Conservation (phyloP, 495 filamentous ascomycete genomes). For the Xylaria cubensis region DNA sequence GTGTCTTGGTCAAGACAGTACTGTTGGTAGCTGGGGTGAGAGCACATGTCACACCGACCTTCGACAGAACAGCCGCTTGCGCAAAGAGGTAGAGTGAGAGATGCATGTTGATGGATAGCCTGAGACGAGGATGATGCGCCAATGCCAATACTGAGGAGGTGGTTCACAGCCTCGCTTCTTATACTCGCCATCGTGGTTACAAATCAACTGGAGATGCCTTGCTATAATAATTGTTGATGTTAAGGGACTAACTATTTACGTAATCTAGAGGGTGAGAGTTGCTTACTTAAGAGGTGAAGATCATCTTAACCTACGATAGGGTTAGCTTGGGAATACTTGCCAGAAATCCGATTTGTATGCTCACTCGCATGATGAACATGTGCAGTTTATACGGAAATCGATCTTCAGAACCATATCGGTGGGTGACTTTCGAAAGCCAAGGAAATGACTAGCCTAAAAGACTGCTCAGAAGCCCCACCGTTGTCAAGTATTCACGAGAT, state of each 20-base stretch:
- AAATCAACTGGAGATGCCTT: background rate
- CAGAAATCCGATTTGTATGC: background rate
- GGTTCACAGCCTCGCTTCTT: background rate
- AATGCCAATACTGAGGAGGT: background rate
- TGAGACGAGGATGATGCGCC: background rate
- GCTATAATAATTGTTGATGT: background rate
- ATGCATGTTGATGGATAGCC: background rate
- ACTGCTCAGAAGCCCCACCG: background rate
- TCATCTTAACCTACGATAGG: background rate
- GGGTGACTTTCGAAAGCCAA: background rate
- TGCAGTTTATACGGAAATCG: constrained; percentile 3
- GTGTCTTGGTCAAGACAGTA: background rate
- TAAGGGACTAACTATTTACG: too few relatives aligned
- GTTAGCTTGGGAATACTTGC: constrained; percentile 9
- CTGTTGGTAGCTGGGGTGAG: background rate
- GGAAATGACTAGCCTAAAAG: background rate
- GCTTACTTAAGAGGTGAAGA: background rate
- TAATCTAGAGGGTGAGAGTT: background rate
- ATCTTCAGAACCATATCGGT: background rate
- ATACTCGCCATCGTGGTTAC: background rate
- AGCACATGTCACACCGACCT: background rate
- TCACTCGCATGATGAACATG: constrained; percentile 2
- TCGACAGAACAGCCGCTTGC: background rate
- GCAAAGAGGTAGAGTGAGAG: background rate
- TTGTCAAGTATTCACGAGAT: constrained; percentile 5